Evolutionary conservation across 2,329 filamentous ascomycete genomes (phyloP), one percentile per base, ranked within the genome.

Genomic region (Colletotrichum paranaense): DNA sequence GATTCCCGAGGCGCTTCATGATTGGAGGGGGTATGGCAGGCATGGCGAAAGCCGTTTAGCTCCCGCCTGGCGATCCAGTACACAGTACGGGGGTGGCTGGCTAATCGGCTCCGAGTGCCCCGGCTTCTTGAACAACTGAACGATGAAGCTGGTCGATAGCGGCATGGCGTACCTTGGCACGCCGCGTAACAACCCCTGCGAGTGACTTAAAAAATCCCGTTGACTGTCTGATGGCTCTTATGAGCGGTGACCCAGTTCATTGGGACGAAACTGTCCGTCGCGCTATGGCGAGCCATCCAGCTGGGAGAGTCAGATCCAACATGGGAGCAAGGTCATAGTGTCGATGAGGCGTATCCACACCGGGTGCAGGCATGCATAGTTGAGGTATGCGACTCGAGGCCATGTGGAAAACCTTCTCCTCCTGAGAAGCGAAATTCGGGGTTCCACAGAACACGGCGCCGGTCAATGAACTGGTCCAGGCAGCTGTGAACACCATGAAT

Each of bases 11-110:
- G 12, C 22, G 38, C 42, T 26, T 49, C 26, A 46, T 73, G 70
- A 73, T 73, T 73, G 70, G 70, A 65, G 66, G 59, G 70, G 70
- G 7, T 73, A 73, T 49, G 4, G 30, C 42, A 69, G 24, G 19
- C 14, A 32, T 19, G 55, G 28, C n/a, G n/a, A 26, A 16, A 59
- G 67, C 32, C 55, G 32, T 42, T 24, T 19, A 30, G 57, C 28
- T 55, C 52, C 16, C n/a, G 30, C 57, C 65, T 56, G 70, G 53
- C 55, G 55, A 65, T 60, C 42, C 53, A 7, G 38, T 8, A 32
- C 30, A 32, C 30, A 32, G 30, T 32, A 38, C 24, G 52, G 42
- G 12, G 55, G 22, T 60, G 53, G n/a, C 26, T 49, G 26, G 32
- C 3, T 46, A 1, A 1, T 9, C 69, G 69, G 70, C 70, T 65